phyloP scores from a whole-genome alignment of 2,329 filamentous ascomycete genomes.

The Claviceps capensis region DNA sequence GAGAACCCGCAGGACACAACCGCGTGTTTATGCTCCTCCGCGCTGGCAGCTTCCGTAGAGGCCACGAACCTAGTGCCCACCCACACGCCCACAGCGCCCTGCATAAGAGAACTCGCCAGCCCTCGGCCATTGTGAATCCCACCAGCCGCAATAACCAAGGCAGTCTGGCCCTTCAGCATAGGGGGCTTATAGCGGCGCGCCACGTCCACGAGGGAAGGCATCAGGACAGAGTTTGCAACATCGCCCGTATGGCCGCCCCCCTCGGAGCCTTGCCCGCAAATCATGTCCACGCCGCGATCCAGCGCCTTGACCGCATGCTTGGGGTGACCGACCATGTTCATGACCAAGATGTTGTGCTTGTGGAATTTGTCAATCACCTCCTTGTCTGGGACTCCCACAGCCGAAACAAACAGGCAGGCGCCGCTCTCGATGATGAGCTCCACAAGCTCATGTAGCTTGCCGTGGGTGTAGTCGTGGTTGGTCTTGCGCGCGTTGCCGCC shows the following conservation, averaged over 20 bases:
- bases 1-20: conserved; percentile 69
- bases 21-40: conserved; percentile 67
- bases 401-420: conserved; percentile 74
- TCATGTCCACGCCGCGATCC: conserved; percentile 73
- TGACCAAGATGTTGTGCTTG: conserved; percentile 65
- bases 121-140: conserved; percentile 74
- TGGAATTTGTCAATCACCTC: conserved; percentile 65
- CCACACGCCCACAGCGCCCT: conserved; percentile 82
- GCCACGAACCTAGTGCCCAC: conserved; percentile 90
- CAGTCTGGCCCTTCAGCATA: conserved; percentile 52
- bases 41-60: conserved; percentile 65
- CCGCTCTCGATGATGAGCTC: conserved; percentile 74
- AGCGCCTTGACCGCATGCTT: conserved; percentile 85
- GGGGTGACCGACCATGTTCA: conserved; percentile 96
- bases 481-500: conserved; percentile 75
- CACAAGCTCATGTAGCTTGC: conserved; percentile 76
- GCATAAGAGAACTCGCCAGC: conserved; percentile 70
- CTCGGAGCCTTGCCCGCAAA: conserved; percentile 87
- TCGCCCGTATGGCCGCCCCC: conserved; percentile 89
- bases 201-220: conserved; percentile 78
- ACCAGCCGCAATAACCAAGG: conserved; percentile 78
- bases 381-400: conserved; percentile 73
- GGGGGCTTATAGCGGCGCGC: conserved; percentile 58
- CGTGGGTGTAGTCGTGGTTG: conserved; percentile 91
- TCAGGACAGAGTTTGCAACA: conserved; percentile 71